Conservation (phyloP, 352 stramenopile genomes). For the Phytophthora foliorum region DNA sequence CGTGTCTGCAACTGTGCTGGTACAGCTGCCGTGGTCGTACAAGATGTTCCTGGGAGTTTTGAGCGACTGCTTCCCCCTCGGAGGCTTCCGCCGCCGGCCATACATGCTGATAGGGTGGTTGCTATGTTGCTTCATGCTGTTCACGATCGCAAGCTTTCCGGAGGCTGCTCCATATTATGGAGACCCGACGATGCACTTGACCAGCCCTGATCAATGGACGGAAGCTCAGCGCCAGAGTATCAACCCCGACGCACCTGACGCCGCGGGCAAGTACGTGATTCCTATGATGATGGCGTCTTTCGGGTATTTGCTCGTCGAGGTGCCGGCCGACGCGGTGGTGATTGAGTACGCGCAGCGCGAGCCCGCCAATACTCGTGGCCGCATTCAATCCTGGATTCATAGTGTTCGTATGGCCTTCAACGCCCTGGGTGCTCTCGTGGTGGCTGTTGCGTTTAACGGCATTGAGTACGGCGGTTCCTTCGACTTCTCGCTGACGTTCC, state of each 20-base stretch:
- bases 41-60: constrained; percentile 70
- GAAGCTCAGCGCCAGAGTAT: constrained; percentile 44
- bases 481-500: constrained; percentile 60
- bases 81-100: constrained; percentile 57
- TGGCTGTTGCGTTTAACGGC: constrained; percentile 63
- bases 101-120: constrained; percentile 73
- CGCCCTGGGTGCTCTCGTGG: constrained; percentile 49
- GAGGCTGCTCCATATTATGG: constrained; percentile 60
- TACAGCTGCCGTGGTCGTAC: constrained; percentile 69
- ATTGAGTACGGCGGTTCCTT: constrained; percentile 66
- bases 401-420: constrained; percentile 60
- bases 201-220: constrained; percentile 45
- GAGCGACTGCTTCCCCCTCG: constrained; percentile 73
- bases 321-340: constrained; percentile 66
- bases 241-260: constrained; percentile 48
- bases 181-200: constrained; percentile 44
- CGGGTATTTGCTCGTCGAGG: constrained; percentile 69
- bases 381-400: constrained; percentile 69
- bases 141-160: constrained; percentile 52
- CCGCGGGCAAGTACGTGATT: constrained; percentile 62
- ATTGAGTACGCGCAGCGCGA: constrained; percentile 74
- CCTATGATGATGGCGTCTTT: constrained; percentile 81
- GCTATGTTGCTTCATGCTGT: constrained; percentile 57
- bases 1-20: constrained; percentile 53
- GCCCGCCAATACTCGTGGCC: constrained; percentile 51